phyloP scores from a whole-genome alignment of 805 yeast genomes.

The Candida ulmi region DNA sequence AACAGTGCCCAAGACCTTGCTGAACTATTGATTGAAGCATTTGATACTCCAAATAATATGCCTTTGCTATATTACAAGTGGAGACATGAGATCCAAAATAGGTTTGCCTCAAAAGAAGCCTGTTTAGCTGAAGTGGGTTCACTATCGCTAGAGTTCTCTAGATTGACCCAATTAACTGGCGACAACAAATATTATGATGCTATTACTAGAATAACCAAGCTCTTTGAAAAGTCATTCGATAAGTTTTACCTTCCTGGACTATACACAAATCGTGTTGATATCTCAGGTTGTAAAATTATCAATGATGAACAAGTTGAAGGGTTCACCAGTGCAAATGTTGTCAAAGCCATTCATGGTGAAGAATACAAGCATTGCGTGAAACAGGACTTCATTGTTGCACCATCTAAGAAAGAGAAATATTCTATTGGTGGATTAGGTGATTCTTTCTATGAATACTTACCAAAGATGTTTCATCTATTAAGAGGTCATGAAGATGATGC shows the following conservation, averaged over 20 bases:
- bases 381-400: conserved; percentile 18
- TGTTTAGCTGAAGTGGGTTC: conserved; percentile 44
- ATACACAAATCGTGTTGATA: conserved; percentile 39
- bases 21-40: conserved; percentile 44
- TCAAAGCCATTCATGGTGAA: conserved; percentile 29
- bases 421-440: conserved; percentile 39
- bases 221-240: conserved; percentile 28
- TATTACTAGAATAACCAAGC: conserved; percentile 37
- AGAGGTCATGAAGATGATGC: conserved; percentile 30
- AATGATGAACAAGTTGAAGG: conserved; percentile 23
- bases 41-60: conserved; percentile 54
- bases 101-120: conserved; percentile 31
- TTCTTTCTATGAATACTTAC: conserved; percentile 43
- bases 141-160: conserved; percentile 45
- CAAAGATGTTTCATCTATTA: conserved; percentile 41
- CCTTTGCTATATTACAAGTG: conserved; percentile 43
- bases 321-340: conserved; percentile 27
- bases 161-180: conserved; percentile 45
- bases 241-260: conserved; percentile 35
- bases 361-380: conserved; percentile 30
- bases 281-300: conserved; percentile 42
- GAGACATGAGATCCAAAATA: conserved; percentile 29
- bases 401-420: conserved; percentile 14
- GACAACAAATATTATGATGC: conserved; percentile 45
- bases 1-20: conserved; percentile 40